Conservation (phyloP, 2,329 filamentous ascomycete genomes). For the Ceratocystis papillata region DNA sequence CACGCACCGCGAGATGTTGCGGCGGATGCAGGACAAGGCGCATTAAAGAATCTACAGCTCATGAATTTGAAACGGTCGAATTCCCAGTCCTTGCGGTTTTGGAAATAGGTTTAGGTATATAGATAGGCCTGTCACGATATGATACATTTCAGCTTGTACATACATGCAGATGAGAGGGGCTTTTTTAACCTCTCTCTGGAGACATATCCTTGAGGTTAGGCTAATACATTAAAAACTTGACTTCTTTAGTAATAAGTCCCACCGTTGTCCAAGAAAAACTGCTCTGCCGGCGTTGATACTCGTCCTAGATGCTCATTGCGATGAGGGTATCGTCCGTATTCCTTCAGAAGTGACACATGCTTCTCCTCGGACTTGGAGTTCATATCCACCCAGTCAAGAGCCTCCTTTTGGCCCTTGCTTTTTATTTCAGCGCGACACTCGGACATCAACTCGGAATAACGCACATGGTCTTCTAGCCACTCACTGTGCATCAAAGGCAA, state of each 20-base stretch:
- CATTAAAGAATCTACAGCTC: constrained; percentile 7
- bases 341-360: constrained; percentile 41
- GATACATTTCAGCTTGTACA: background rate
- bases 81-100: background rate
- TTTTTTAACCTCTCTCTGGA: background rate
- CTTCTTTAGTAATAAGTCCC: constrained; percentile 27
- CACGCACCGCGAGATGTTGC: constrained; percentile 67
- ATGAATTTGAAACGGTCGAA: background rate
- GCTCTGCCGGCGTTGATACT: constrained; percentile 40
- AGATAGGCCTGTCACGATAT: constrained; percentile 2
- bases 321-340: constrained; percentile 50
- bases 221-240: background rate
- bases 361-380: constrained; percentile 30
- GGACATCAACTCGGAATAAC: constrained; percentile 30
- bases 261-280: constrained; percentile 38
- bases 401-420: constrained; percentile 26
- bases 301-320: constrained; percentile 43
- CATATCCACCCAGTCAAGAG: constrained; percentile 18
- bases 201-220: background rate
- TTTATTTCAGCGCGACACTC: constrained; percentile 31
- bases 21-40: constrained; percentile 54
- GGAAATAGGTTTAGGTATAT: background rate
- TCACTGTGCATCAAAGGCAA: constrained; percentile 52
- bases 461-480: constrained; percentile 37
- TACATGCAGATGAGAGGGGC: background rate